A percentile compares a stretch with the other conserved stretches of the same genome.
These are phyloP conservation scores for Ophiocytium majus DNA, from an alignment of 352 stramenopile species.

Conservation along the genomic window DNA sequence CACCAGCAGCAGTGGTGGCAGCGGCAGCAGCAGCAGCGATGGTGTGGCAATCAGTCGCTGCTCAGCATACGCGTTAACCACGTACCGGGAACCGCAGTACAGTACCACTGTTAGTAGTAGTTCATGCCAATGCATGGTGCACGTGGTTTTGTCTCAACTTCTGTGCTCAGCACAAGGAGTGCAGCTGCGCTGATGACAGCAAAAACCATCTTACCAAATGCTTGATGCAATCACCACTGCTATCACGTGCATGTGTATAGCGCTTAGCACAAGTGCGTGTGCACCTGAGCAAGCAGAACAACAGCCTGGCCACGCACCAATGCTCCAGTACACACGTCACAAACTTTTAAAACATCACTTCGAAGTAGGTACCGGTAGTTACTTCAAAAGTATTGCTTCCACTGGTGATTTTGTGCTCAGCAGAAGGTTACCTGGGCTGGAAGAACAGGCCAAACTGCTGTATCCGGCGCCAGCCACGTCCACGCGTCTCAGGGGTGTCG, in stretches of 20 bases:
- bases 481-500: conserved; percentile 62
- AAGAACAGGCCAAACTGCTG: conserved; percentile 72
- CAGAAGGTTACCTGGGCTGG: conserved; percentile 54
- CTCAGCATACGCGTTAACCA: no score
- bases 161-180: not conserved
- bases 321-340: not conserved
- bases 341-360: not conserved
- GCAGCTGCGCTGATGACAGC: no score
- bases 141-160: not conserved
- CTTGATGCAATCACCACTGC: not conserved
- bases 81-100: no score
- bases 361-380: not conserved
- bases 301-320: not conserved
- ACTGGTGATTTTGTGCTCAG: not conserved
- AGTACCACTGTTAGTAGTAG: no score
- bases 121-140: no score
- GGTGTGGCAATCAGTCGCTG: no score
- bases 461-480: conserved; percentile 67
- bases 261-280: conserved; percentile 9
- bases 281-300: conserved; percentile 17
- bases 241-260: not conserved
- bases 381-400: not conserved
- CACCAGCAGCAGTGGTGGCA: conserved; percentile 23
- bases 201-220: not conserved
- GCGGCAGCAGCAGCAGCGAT: no score